Evolutionary conservation across 352 stramenopile species (phyloP).

Genomic region (Heterotrichella gracilis): DNA sequence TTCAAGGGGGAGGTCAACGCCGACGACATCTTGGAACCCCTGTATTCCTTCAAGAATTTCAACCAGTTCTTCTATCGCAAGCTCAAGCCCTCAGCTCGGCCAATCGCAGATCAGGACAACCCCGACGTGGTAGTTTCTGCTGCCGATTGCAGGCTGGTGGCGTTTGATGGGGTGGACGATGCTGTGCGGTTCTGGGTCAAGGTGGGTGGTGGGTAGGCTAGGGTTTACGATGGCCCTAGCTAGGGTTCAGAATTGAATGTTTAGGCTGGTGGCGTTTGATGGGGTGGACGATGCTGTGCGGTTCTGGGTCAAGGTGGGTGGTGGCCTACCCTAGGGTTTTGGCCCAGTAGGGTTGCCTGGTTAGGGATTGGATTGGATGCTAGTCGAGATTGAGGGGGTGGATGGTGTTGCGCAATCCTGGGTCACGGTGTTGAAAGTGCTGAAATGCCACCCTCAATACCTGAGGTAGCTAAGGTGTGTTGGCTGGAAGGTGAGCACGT

Average conservation of each 20-base stretch:
- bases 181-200: constrained; percentile 15
- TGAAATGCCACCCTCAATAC: too few species aligned
- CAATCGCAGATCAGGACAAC: constrained; percentile 13
- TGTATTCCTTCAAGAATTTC: constrained; percentile 15
- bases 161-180: neutral
- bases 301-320: constrained; percentile 16
- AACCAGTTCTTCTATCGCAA: constrained; percentile 18
- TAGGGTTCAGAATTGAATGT: too few species aligned
- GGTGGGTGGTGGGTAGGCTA: too few species aligned
- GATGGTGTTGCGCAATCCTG: neutral
- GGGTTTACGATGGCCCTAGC: too few species aligned
- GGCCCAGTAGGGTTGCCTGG: too few species aligned
- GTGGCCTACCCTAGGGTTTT: too few species aligned
- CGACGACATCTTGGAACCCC: constrained; percentile 11
- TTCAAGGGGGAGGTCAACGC: constrained; percentile 2
- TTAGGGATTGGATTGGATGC: too few species aligned
- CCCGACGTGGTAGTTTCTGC: neutral
- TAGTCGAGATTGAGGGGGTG: neutral
- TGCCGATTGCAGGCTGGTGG: constrained; percentile 14
- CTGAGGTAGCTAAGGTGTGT: too few species aligned
- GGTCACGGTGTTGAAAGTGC: too few species aligned
- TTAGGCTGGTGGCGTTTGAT: constrained; percentile 7
- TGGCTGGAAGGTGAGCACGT: too few species aligned
- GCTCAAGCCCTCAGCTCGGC: constrained; percentile 12
- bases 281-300: neutral